Base-by-base conservation (phyloP, 2,329 filamentous ascomycete genomes). In the Microsporum ferrugineum region DNA sequence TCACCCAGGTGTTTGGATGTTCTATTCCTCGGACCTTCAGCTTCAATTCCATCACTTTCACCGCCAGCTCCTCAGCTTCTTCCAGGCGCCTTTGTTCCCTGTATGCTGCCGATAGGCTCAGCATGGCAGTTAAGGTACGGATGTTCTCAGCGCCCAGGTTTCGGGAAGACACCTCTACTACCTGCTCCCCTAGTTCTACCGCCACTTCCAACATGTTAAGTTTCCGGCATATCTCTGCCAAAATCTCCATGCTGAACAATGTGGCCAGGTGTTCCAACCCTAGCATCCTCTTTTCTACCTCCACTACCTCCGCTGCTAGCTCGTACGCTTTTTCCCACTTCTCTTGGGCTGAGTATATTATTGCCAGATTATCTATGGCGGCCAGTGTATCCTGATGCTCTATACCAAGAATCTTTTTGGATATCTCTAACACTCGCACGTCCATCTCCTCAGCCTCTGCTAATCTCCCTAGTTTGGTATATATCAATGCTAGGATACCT, bases 51-150 rank as follows among this genome's bases (percentile, higher is more conserved):
- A 64, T 6, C 27, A 41, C 60, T 60, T 61, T 27, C 38, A 23
- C 51, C 27, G 6, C 14, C 10, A 6, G 17, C 31, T 36, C 43
- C 29, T 65, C 63, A 5, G 63, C 63, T 43, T 65, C 61, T 10
- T 61, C 31, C 27, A 60, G 64, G 36, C 62, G 58, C 3, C 63
- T 61, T 55, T 62, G 63, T 53, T 59, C 34, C 4, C 29, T 5
- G 7, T 65, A 62, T 27, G 61, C 59, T 5, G 38, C 34, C 8
- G 65, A 61, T 34, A 67, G 64, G 34, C 65, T 63, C 57, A 63
- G 61, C 56, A 66, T 63, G 45, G 39, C 65, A 3, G 36, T 62
- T 34, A 67, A 57, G 6, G 66, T 67, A 51, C 63, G 62, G 63
- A 63, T 66, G 65, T 49, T 65, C 58, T 31, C 17, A 23, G 61